Conservation (phyloP, 106 monocot species). For the Phalaenopsis aphrodite region DNA sequence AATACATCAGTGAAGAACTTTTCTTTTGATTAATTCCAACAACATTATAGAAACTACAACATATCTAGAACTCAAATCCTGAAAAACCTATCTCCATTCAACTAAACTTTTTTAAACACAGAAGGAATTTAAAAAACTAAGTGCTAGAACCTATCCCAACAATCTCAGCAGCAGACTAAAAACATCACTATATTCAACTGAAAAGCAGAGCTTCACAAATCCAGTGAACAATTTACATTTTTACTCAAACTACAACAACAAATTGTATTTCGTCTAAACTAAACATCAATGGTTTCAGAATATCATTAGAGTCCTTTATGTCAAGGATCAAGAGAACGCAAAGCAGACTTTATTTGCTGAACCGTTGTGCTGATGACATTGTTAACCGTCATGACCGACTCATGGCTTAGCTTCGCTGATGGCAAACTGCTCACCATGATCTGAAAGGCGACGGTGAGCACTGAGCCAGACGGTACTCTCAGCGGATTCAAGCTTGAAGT, state of each 20-base stretch:
- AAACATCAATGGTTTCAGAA: background rate
- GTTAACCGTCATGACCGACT: slow-evolving; percentile 77
- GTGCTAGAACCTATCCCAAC: background rate
- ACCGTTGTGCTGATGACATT: slow-evolving; percentile 71
- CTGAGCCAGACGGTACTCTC: slow-evolving; percentile 28
- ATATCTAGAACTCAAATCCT: background rate
- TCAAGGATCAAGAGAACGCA: slow-evolving; percentile 40
- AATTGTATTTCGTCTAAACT: background rate
- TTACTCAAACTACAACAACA: background rate
- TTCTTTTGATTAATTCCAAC: background rate
- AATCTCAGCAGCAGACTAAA: background rate
- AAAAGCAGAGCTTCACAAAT: background rate
- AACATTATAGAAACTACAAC: background rate
- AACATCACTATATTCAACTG: background rate
- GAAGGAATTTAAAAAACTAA: background rate
- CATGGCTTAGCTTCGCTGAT: slow-evolving; percentile 58
- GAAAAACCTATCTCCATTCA: background rate
- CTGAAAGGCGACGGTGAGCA: slow-evolving; percentile 80
- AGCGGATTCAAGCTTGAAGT: slow-evolving; percentile 47
- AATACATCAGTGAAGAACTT: background rate
- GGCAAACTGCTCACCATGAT: slow-evolving; percentile 77
- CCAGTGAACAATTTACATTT: background rate
- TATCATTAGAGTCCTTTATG: background rate
- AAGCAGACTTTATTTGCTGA: slow-evolving; percentile 76
- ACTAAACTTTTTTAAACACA: background rate